Conservation (phyloP, 2,329 filamentous ascomycete genomes). For the Colletotrichum limetticola region DNA sequence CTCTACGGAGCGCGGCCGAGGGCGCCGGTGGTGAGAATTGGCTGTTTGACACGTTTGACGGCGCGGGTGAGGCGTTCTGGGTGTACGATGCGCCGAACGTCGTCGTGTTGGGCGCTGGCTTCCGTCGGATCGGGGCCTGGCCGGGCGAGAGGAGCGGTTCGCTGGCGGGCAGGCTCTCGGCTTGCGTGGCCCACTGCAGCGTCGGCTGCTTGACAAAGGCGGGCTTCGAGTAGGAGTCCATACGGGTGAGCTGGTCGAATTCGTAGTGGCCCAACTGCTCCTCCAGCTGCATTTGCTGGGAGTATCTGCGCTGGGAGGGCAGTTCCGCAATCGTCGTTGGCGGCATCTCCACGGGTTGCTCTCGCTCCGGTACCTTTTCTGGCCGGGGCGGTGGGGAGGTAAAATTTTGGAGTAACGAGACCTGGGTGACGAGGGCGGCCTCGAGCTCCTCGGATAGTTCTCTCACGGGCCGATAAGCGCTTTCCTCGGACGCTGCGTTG, state of each 20-base stretch:
- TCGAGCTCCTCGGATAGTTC: slow-evolving; percentile 19
- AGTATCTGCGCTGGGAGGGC: slow-evolving; percentile 25
- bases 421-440: slow-evolving; percentile 21
- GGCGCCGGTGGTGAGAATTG: slow-evolving; percentile 15
- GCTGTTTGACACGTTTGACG: slow-evolving; percentile 8
- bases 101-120: slow-evolving; percentile 17
- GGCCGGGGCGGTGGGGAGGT: slow-evolving; percentile 14
- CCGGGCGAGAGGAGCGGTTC: slow-evolving; percentile 23
- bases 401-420: slow-evolving; percentile 18
- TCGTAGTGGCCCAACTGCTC: slow-evolving; percentile 16
- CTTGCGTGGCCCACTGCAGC: slow-evolving; percentile 12
- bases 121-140: slow-evolving; percentile 28
- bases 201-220: slow-evolving; percentile 12
- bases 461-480: slow-evolving; percentile 1
- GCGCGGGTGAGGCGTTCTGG: slow-evolving; percentile 11
- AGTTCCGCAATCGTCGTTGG: slow-evolving; percentile 16
- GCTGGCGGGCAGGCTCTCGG: not conserved
- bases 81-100: slow-evolving; percentile 21
- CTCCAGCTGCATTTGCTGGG: slow-evolving; percentile 19
- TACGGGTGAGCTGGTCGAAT: slow-evolving; percentile 17
- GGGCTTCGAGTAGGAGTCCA: slow-evolving; percentile 6
- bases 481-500: not conserved
- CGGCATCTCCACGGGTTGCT: slow-evolving; percentile 9
- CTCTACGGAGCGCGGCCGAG: not conserved
- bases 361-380: slow-evolving; percentile 5